Base-by-base conservation (phyloP, 257 asterid species). In the Jaltomata sinuosa region DNA sequence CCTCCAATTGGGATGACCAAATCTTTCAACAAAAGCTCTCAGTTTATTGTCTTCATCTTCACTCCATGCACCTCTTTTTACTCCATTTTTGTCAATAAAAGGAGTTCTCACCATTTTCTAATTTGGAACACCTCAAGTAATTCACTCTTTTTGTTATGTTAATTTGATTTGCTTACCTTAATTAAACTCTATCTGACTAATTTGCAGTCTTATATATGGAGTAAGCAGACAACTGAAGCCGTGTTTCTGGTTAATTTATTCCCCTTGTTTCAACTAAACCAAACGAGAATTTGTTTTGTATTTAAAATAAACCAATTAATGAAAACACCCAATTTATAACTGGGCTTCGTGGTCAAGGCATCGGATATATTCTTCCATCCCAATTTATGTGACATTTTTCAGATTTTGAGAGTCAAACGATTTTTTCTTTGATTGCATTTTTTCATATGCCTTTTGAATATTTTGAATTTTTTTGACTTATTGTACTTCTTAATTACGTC, bases 1-100 rank as follows among this genome's bases (percentile, higher is more conserved):
- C 8, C 91, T 81, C 94, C 94, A 90, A 55, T 89, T 91, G 87
- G 89, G 83, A 50, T 89, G 91, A 34, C 93, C 93, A 57, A 81
- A 85, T 53, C 84, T 86, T 14, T 64, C 83, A 4, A 92, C 52
- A 78, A 86, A 89, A 83, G 84, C 87, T 59, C 86, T 88, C 50
- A 90, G 57, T 78, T 86, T 90, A 0, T 87, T 59, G 62, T 92
- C 93, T 84, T 92, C 95, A 4, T 92, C 91, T 36, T 86, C 87
- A 78, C 89, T 90, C 95, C 95, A 92, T 0, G 91, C 89, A 8
- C 95, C 92, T 84, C 80, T 92, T 87, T 74, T 92, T 80, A 86
- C 2, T 53, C 93, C 92, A 83, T 85, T 86, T 34, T 47, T 64
- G 79, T 88, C 88, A 10, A 83, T 31, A 32, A 11, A 68, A 9